phyloP scores from a whole-genome alignment of 2,329 filamentous ascomycete genomes.

The Didymella arachidicola region DNA sequence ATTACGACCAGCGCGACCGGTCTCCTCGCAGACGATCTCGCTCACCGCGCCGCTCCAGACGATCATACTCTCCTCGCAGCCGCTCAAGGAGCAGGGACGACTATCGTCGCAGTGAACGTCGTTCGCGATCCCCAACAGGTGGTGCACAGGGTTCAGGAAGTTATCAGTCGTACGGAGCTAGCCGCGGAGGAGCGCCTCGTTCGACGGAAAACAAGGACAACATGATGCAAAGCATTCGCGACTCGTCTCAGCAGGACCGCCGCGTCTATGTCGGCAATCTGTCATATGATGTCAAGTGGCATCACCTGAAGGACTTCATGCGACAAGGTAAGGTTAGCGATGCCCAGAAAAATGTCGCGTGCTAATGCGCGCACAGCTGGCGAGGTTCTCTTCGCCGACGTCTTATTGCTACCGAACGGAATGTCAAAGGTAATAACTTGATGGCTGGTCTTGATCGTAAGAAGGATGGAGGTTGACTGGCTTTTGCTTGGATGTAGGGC shows the following conservation, averaged over 20 bases:
- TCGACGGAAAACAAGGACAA: conserved; percentile 89
- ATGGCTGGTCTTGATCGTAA: conserved; percentile 77
- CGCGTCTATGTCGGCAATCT: conserved; percentile 99
- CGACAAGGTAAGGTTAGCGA: conserved; percentile 80
- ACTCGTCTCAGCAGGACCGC: conserved; percentile 97
- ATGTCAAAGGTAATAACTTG: conserved; percentile 99
- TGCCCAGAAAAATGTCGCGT: conserved; percentile 18
- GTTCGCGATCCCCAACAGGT: conserved; percentile 87
- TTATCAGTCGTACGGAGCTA: conserved; percentile 63
- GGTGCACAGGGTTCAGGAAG: conserved; percentile 73
- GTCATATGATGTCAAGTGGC: conserved; percentile 99
- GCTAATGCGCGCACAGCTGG: conserved; percentile 72
- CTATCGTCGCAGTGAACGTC: conserved; percentile 56
- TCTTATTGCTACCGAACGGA: conserved; percentile 99
- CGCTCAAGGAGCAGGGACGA: conserved; percentile 79
- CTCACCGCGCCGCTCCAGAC: conserved; percentile 61
- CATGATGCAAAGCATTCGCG: conserved; percentile 94
- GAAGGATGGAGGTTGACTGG: conserved; percentile 99
- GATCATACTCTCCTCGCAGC: conserved; percentile 68
- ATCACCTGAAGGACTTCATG: conserved; percentile 99
- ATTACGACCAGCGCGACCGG: conserved; percentile 58
- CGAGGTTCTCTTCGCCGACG: conserved; percentile 99
- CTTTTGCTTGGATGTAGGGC: conserved; percentile 94
- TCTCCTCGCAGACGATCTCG: conserved; percentile 71
- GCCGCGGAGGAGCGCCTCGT: conserved; percentile 63